These are phyloP conservation scores for Saccharomyces uvarum DNA, from an alignment of 1,139 yeast genomes.

Conservation along the genomic window DNA sequence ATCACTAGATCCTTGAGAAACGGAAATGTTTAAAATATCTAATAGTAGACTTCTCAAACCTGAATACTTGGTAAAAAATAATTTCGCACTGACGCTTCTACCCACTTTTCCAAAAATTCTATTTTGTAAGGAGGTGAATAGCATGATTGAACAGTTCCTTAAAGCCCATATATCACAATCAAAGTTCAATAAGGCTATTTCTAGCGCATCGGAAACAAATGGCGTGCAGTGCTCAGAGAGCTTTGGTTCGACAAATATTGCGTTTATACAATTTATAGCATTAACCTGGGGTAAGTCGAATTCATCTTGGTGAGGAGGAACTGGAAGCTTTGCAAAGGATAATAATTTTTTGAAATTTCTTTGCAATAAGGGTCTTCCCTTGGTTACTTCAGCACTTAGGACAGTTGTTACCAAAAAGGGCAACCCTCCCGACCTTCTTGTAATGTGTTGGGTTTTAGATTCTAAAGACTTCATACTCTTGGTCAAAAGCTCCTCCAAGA, in stretches of 20 bases:
- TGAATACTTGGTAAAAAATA: slow-evolving; percentile 60
- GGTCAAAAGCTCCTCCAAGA: slow-evolving; percentile 50
- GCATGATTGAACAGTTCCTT: slow-evolving; percentile 88
- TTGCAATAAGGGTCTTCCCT: slow-evolving; percentile 35
- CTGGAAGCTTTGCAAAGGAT: slow-evolving; percentile 45
- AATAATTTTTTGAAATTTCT: slow-evolving; percentile 47
- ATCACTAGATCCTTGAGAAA: slow-evolving; percentile 21
- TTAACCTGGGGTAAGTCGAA: slow-evolving; percentile 85
- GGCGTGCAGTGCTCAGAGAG: slow-evolving; percentile 47
- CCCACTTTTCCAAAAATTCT: slow-evolving; percentile 61
- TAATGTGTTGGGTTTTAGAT: slow-evolving; percentile 57
- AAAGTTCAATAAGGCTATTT: slow-evolving; percentile 55
- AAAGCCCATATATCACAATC: slow-evolving; percentile 71
- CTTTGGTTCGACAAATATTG: slow-evolving; percentile 62
- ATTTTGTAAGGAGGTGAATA: slow-evolving; percentile 74
- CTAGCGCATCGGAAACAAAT: slow-evolving; percentile 52
- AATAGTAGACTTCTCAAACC: slow-evolving; percentile 45
- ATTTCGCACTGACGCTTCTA: slow-evolving; percentile 46
- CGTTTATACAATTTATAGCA: slow-evolving; percentile 78
- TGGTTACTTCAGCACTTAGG: slow-evolving; percentile 46
- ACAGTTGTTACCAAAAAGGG: slow-evolving; percentile 74
- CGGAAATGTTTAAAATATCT: slow-evolving; percentile 38
- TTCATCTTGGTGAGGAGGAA: slow-evolving; percentile 44
- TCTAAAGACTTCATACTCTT: slow-evolving; percentile 47
- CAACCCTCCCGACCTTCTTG: slow-evolving; percentile 87